phyloP scores from a whole-genome alignment of 2,329 filamentous ascomycete genomes.

The Phoma sp. region DNA sequence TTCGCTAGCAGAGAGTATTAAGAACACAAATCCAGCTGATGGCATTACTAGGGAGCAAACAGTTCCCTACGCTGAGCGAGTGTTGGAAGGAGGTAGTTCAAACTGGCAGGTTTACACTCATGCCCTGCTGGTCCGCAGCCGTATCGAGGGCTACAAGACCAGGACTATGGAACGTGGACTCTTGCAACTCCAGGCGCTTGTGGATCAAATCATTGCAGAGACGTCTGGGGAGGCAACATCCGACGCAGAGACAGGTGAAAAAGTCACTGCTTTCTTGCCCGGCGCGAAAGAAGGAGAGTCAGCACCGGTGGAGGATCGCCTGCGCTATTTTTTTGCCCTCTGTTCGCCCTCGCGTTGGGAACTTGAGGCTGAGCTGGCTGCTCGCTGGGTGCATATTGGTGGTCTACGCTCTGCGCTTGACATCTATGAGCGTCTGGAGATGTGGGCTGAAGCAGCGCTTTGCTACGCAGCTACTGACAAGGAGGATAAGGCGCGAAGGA shows the following conservation, averaged over 20 bases:
- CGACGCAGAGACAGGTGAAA: conserved; percentile 35
- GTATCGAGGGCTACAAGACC: conserved; percentile 87
- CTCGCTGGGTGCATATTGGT: conserved; percentile 88
- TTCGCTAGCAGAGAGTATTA: conserved; percentile 79
- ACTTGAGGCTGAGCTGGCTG: conserved; percentile 88
- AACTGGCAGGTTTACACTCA: conserved; percentile 99
- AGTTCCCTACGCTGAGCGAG: conserved; percentile 85
- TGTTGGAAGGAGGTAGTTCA: conserved; percentile 84
- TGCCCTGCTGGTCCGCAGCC: conserved; percentile 83
- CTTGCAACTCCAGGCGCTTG: conserved; percentile 90
- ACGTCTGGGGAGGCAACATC: conserved; percentile 58
- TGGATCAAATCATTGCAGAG: conserved; percentile 93
- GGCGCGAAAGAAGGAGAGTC: conserved; percentile 76
- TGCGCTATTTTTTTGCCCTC: conserved; percentile 84
- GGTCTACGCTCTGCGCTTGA: conserved; percentile 89
- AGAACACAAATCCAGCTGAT: conserved; percentile 84
- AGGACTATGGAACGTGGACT: conserved; percentile 89
- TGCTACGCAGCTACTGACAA: conserved; percentile 81
- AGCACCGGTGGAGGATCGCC: conserved; percentile 75
- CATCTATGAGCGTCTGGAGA: conserved; percentile 89
- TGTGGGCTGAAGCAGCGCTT: conserved; percentile 94
- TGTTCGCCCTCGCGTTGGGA: conserved; percentile 90
- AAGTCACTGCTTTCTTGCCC: conserved; percentile 81
- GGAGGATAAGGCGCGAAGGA: conserved; percentile 80
- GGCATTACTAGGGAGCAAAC: conserved; percentile 93